These are phyloP conservation scores for Cordia subcordata DNA, from an alignment of 257 asterid species.

Conservation along the genomic window DNA sequence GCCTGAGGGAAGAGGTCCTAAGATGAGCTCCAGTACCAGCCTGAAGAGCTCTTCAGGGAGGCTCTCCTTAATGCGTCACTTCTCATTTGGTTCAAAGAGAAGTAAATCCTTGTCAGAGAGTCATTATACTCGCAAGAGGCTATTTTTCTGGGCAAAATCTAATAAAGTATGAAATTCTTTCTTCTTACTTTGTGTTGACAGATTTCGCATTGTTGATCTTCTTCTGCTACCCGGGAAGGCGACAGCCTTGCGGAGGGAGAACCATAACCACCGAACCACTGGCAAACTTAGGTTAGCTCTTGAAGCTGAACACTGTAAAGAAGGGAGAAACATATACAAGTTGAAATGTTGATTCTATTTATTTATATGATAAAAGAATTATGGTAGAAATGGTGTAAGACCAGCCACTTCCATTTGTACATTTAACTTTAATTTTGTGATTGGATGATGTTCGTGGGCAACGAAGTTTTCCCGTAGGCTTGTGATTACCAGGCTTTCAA, in stretches of 20 bases:
- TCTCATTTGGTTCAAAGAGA: constrained; percentile 67
- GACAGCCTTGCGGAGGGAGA: constrained; percentile 13
- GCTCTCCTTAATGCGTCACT: constrained; percentile 76
- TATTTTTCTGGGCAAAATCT: constrained; percentile 73
- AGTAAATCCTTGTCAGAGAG: constrained; percentile 37
- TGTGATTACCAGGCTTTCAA: not conserved
- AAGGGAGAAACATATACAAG: constrained; percentile 20
- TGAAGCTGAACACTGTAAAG: constrained; percentile 54
- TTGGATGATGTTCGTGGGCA: too few relatives aligned
- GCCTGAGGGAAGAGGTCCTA: constrained; percentile 42
- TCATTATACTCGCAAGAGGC: constrained; percentile 42
- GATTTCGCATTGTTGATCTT: constrained; percentile 14
- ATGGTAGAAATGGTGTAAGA: constrained; percentile 20
- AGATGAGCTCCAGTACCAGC: constrained; percentile 71
- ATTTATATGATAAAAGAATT: constrained; percentile 33
- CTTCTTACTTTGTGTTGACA: constrained; percentile 16
- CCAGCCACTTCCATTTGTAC: constrained; percentile 25
- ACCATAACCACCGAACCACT: too few relatives aligned
- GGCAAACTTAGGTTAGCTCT: constrained; percentile 33
- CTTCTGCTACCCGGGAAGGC: constrained; percentile 15
- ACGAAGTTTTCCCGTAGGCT: too few relatives aligned
- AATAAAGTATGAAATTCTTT: constrained; percentile 42
- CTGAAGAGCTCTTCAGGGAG: constrained; percentile 50
- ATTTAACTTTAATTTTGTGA: constrained; percentile 21
- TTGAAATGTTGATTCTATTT: constrained; percentile 27